These are phyloP conservation scores for Monosporascus sp. DNA, from an alignment of 2,329 filamentous ascomycete species.

Conservation along the genomic window DNA sequence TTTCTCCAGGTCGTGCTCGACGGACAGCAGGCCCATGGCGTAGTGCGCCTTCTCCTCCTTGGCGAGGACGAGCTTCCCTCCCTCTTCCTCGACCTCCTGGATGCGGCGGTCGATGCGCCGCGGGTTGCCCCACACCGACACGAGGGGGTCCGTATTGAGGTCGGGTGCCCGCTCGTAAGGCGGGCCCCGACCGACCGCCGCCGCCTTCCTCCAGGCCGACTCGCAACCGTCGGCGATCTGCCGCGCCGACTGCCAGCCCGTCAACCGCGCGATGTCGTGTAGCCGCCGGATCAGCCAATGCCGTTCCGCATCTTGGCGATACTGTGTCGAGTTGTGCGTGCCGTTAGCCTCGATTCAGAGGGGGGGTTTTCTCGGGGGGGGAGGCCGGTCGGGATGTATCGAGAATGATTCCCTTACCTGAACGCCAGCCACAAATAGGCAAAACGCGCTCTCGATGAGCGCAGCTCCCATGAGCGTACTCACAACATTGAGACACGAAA, in stretches of 20 bases:
- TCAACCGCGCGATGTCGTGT: slow-evolving; percentile 69
- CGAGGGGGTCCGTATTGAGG: slow-evolving; percentile 27
- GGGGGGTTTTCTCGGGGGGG: background rate
- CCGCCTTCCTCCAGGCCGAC: slow-evolving; percentile 73
- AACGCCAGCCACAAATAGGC: slow-evolving; percentile 81
- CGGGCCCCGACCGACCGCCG: slow-evolving; percentile 68
- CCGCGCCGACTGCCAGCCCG: slow-evolving; percentile 80
- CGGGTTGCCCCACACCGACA: slow-evolving; percentile 43
- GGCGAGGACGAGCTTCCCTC: slow-evolving; percentile 50
- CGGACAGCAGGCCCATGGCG: slow-evolving; percentile 71
- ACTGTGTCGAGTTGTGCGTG: slow-evolving; percentile 41
- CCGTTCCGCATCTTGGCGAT: slow-evolving; percentile 64
- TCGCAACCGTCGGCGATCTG: slow-evolving; percentile 83
- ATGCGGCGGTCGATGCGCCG: slow-evolving; percentile 49
- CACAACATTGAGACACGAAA: slow-evolving; percentile 49
- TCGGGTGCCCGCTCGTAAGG: slow-evolving; percentile 55
- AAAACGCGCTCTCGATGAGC: slow-evolving; percentile 75
- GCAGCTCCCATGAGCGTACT: slow-evolving; percentile 76
- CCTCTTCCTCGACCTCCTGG: slow-evolving; percentile 37
- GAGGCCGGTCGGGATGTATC: background rate
- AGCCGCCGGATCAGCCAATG: slow-evolving; percentile 72
- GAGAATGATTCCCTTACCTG: slow-evolving; percentile 41
- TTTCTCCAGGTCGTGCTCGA: slow-evolving; percentile 69
- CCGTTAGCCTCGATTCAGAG: background rate
- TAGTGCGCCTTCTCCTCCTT: slow-evolving; percentile 62